These are phyloP conservation scores for Fusarium papillatum DNA, from an alignment of 2,329 filamentous ascomycete genomes.

Conservation along the genomic window DNA sequence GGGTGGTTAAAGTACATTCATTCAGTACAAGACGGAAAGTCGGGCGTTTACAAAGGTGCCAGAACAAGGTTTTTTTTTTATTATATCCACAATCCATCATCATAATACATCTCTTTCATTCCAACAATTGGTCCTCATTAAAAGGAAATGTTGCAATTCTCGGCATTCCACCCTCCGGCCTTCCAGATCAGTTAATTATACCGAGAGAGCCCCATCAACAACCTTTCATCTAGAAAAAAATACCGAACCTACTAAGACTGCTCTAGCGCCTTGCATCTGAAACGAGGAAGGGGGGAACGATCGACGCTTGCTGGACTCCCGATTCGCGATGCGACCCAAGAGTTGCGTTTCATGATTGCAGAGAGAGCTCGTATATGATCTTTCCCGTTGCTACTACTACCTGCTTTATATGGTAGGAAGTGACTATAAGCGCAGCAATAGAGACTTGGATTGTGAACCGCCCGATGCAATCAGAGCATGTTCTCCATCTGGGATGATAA, in stretches of 20 bases:
- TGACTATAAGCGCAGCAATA: neutral
- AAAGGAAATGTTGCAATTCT: neutral
- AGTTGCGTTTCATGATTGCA: neutral
- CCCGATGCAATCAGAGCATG: neutral
- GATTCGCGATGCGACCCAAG: slow-evolving; percentile 6
- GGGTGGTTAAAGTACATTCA: neutral
- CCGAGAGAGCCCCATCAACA: slow-evolving; percentile 17
- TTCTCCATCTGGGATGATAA: neutral
- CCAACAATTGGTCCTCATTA: neutral
- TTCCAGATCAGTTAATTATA: neutral
- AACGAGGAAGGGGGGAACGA: slow-evolving; percentile 19
- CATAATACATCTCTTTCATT: neutral
- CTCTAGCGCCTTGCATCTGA: slow-evolving; percentile 36
- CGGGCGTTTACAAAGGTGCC: neutral
- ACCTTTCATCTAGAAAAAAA: slow-evolving; percentile 6
- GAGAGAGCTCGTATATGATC: neutral
- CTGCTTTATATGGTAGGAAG: neutral
- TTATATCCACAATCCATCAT: neutral
- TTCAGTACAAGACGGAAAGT: neutral
- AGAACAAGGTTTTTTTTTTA: neutral
- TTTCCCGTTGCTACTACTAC: neutral
- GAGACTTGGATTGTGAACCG: neutral
- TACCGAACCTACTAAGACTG: slow-evolving; percentile 6
- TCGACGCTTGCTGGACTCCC: slow-evolving; percentile 12
- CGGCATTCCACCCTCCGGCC: neutral